Evolutionary conservation across 2,329 filamentous ascomycete genomes (phyloP), one percentile per base, ranked within the genome.

Genomic region (Trichoderma harzianum): DNA sequence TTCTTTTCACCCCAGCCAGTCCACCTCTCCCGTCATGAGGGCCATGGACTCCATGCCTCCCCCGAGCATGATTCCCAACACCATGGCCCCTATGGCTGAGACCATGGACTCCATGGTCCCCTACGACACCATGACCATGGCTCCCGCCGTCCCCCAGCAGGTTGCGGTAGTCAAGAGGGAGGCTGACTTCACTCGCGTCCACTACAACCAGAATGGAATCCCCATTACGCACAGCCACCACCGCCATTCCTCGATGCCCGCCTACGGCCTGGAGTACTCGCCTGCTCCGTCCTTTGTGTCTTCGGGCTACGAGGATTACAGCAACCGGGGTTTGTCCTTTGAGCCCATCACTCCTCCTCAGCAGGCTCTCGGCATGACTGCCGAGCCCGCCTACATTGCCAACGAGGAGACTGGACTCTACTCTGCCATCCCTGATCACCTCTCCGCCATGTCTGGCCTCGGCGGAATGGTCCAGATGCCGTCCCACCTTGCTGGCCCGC

Each of bases 301-400:
- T n/a, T 98, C 96, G 1, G 95, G 98, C 78, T 97, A 95, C 78
- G 96, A 98, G 80, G 95, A 98, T 81, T 99, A 98, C 86, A 97
- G 94, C 88, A 95, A 95, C 80, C 92, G 96, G 72, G 96, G 94
- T 66, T 90, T 98, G 78, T 98, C 95, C 3, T 99, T 95, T 80
- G 96, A 99, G 86, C 96, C 96, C 67, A 90, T 99, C 76, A 99
- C 96, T 0, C 96, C 96, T 72, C 96, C 96, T 18, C 96, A 98
- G 81, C 94, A 98, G 82, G 90, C 93, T 16, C 84, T 96, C 72
- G 91, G 89, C 74, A 91, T 97, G 75, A 89, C 92, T 73, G 88
- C 92, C 53, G 96, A 99, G 85, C 94, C 96, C 11, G 94, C 96
- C 11, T 99, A 98, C 84, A 97, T 99, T 81, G 94, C 95, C 74